Base-by-base conservation (phyloP, 2,329 filamentous ascomycete genomes). In the Passalora sequoiae region DNA sequence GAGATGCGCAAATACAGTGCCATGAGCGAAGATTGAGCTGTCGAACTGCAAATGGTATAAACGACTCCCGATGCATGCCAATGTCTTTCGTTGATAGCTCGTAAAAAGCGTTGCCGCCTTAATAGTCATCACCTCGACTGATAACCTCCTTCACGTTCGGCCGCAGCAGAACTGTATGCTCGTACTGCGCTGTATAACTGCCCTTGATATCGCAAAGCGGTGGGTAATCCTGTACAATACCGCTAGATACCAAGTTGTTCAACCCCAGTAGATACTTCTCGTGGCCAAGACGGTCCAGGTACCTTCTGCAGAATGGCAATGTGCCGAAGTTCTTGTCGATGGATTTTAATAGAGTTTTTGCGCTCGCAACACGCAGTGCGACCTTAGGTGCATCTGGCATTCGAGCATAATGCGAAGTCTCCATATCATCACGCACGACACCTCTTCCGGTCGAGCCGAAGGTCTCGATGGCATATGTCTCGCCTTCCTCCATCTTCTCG, bases 301-400 rank as follows among this genome's bases (percentile, higher is more conserved):
- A 81, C 6, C 79, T 74, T 15, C 78, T 70, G 43, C 70, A 80
- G 56, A 82, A 83, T 1, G 78, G 75, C 20, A 83, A 55, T 1
- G 74, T 78, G 15, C 78, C 76, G 45, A 83, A 83, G 46, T 81
- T 80, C 53, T 78, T 73, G 38, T 75, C 70, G 54, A 83, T 81
- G 0, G 68, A 75, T 54, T 75, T 77, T 47, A 77, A 68, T 29
- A 83, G 59, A 4, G 71, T 69, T 46, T 75, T 78, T 9, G 80
- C 78, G 1, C 74, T 76, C 3, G 71, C 65, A 8, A 78, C 69
- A 12, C 63, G 51, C 13, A 66, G 54, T 4, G 64, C 60, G n/a
- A 63, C 61, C 38, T 65, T 64, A 4, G 63, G 62, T 15, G 63
- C 64, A 38, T 66, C 61, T 16, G 55, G 51, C 20, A 61, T 54